Evolutionary conservation across 139 green algal species (phyloP), one percentile per base, ranked within the genome.

Genomic region (Chlamydomonas asymmetrica): DNA sequence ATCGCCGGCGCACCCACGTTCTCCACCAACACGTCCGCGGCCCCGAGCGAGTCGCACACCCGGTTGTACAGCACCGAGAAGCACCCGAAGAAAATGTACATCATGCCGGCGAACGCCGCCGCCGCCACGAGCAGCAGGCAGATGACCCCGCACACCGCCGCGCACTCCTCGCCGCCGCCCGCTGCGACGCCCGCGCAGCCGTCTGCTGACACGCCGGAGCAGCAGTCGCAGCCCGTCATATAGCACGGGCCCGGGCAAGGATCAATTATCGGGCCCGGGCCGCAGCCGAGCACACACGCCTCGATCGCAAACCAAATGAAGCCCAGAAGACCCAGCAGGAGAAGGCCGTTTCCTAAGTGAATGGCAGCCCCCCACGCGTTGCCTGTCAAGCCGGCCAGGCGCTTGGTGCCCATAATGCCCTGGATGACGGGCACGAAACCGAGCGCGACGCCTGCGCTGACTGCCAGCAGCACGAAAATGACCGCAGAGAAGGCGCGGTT

Each of bases 21-120:
- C 49, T 74, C 67, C 50, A 74, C 67, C 67, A 74, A 52, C 25
- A 37, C 31, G 50, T 74, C 67, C 5, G 35, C 67, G 31, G 23
- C 60, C 3, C 27, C 13, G 7, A 74, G 38, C 35, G 35, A 9
- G 6, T 52, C 35, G 27, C 50, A 35, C 6, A 74, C 7, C 22
- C 9, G 4, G 5, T 25, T 4, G 38, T 56, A 74, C 45, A n/a
- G n/a, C n/a, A n/a, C n/a, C n/a, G n/a, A n/a, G n/a, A n/a, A n/a
- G n/a, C n/a, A n/a, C n/a, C n/a, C n/a, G n/a, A 74, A 39, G 48
- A 22, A 5, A 2, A 49, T 37, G 52, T 65, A 74, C 50, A 64
- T 27, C 2, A 4, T 39, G 5, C 13, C 34, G 27, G 41, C 50
- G 29, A 32, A 74, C 4, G 60, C 50, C 34, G 64, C 25, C 2